phyloP scores from a whole-genome alignment of 1,139 yeast species.

The Zhuliangozyma parablackwelliae region DNA sequence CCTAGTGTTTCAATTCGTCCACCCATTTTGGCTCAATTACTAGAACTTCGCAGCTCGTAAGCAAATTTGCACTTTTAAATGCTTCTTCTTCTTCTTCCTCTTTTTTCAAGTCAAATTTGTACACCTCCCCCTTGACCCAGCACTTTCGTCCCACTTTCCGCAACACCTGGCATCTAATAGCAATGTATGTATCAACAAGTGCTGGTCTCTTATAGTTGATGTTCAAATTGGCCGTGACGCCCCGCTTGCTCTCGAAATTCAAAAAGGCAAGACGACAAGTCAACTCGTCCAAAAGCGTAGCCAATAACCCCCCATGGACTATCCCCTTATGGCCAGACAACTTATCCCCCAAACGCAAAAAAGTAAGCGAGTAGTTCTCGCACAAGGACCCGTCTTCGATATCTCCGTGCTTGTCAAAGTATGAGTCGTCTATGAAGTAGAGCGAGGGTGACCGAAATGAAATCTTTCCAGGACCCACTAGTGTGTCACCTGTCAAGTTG shows the following conservation, averaged over 20 bases:
- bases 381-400: conserved; percentile 6
- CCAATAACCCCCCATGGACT: conserved; percentile 55
- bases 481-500: conserved; percentile 34
- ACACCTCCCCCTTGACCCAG: conserved; percentile 39
- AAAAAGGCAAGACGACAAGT: conserved; percentile 52
- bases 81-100: conserved; percentile 13
- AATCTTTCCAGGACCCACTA: conserved; percentile 34
- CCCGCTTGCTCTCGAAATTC: conserved; percentile 37
- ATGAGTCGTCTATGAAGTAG: conserved; percentile 31
- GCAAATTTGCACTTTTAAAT: conserved; percentile 21
- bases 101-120: conserved; percentile 14
- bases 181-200: conserved; percentile 26
- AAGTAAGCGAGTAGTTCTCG: conserved; percentile 30
- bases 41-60: conserved; percentile 39
- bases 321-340: conserved; percentile 49
- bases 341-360: conserved; percentile 42
- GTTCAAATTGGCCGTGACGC: conserved; percentile 45
- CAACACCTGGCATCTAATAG: conserved; percentile 31
- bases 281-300: conserved; percentile 50
- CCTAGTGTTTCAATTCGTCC: conserved; percentile 22
- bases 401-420: conserved; percentile 13
- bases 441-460: conserved; percentile 32
- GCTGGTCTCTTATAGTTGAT: conserved; percentile 40
- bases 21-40: conserved; percentile 49
- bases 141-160: conserved; percentile 41